Evolutionary conservation across 176 grass and related monocot genomes (phyloP).

Genomic region (Oryza glaberrima): DNA sequence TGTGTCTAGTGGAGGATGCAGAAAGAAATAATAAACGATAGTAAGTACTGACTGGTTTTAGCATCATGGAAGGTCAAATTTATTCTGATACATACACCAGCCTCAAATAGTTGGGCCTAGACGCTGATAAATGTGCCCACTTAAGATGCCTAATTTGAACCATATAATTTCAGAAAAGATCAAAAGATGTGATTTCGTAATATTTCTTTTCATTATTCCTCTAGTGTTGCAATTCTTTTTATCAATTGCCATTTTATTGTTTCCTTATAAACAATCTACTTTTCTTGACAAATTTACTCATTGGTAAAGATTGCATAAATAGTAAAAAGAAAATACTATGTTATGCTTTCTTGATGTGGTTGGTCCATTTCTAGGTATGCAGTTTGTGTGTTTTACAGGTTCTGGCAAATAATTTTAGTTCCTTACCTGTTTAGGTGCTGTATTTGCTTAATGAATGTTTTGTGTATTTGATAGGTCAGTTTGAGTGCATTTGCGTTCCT

Average conservation of each 20-base stretch:
- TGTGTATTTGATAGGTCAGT: conserved; percentile 70
- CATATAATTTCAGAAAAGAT: neutral
- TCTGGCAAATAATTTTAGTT: neutral
- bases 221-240: neutral
- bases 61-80: neutral
- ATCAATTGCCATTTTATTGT: neutral
- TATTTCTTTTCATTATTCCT: conserved; percentile 9
- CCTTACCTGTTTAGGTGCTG: neutral
- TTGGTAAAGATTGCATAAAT: conserved; percentile 1
- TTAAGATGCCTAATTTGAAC: neutral
- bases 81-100: neutral
- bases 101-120: neutral
- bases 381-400: neutral
- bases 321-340: neutral
- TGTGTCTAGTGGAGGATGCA: neutral
- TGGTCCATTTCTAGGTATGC: neutral
- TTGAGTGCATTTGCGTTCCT: conserved; percentile 97
- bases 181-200: neutral
- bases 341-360: conserved; percentile 21
- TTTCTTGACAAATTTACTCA: neutral
- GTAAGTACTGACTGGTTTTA: neutral
- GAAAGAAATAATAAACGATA: neutral
- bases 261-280: neutral
- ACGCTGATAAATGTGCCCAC: neutral
- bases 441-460: conserved; percentile 33